phyloP scores from a whole-genome alignment of 202 grass and related monocot species.

The Miscanthus sacchariflorus region DNA sequence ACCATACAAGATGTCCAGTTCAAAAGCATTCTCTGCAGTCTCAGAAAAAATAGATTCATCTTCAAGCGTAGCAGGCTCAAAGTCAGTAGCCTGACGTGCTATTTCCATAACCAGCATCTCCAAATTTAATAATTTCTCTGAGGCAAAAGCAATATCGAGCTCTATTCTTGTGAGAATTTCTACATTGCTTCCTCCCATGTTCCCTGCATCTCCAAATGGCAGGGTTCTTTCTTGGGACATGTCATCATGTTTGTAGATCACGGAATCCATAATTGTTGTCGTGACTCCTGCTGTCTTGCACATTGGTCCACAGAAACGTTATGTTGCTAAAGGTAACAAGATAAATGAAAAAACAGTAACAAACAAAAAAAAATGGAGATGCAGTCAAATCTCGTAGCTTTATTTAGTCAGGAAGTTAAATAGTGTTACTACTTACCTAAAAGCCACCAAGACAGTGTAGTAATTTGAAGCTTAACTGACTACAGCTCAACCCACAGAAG shows the following conservation, averaged over 20 bases:
- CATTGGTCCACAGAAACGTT: background rate
- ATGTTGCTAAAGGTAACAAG: background rate
- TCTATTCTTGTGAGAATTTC: slow-evolving; percentile 71
- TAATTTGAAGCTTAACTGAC: background rate
- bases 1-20: slow-evolving; percentile 69
- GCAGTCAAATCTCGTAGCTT: background rate
- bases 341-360: background rate
- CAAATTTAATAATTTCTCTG: slow-evolving; percentile 83
- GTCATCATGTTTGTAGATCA: slow-evolving; percentile 29
- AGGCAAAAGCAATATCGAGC: slow-evolving; percentile 75
- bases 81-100: slow-evolving; percentile 55
- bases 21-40: slow-evolving; percentile 60
- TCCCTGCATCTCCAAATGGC: slow-evolving; percentile 13
- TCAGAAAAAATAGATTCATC: slow-evolving; percentile 55
- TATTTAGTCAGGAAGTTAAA: background rate
- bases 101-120: slow-evolving; percentile 92
- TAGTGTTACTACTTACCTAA: background rate
- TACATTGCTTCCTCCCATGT: slow-evolving; percentile 45
- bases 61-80: slow-evolving; percentile 60
- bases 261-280: slow-evolving; percentile 44
- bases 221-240: slow-evolving; percentile 34
- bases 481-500: background rate
- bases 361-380: background rate
- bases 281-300: slow-evolving; percentile 31
- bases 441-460: background rate